Base-by-base conservation (phyloP, 2,329 filamentous ascomycete genomes). In the Cordyceps pruinosa region DNA sequence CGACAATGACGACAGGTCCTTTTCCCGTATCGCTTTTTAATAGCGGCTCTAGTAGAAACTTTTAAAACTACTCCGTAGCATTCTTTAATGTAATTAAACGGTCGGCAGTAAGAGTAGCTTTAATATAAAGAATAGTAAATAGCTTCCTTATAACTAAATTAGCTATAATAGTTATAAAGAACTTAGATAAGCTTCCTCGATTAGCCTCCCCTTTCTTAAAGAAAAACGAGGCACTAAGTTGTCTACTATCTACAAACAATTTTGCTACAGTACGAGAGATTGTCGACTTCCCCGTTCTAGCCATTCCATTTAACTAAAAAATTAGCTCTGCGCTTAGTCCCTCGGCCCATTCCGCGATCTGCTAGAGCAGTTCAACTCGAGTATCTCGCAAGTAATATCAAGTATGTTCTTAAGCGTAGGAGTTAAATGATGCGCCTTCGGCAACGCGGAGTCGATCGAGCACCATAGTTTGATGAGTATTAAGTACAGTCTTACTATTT, bases 121-220 rank as follows among this genome's bases (percentile, higher is more conserved):
- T 39, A 19, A 48, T 32, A 3, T 48, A 30, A 3, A 25, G 25
- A 23, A 35, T 34, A 17, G 19, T 46, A 7, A n/a, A n/a, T 37
- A 70, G 69, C 25, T 70, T 59, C n/a, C 59, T 59, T 0, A 30
- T 28, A 2, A 64, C 60, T 13, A 75, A 63, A 54, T 74, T 66
- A 19, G 47, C 52, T 13, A 69, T 66, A 46, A 77, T 63, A 1
- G 72, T 77, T 6, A 70, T 64, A 28, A 78, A 68, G 47, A 77
- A 68, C 55, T 63, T 65, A 21, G 58, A 61, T 1, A 69, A 68
- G 49, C 66, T 67, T 6, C 70, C 66, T 25, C 69, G 66, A 60
- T 75, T 70, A 8, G 62, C 64, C 54, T 73, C 71, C 4, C 69
- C 72, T 59, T 64, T 68, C 55, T 63, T 61, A 48, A 63, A 61